Base-by-base conservation (phyloP, 1,139 yeast genomes). In the Hyphopichia wangnamkhiaoensis region DNA sequence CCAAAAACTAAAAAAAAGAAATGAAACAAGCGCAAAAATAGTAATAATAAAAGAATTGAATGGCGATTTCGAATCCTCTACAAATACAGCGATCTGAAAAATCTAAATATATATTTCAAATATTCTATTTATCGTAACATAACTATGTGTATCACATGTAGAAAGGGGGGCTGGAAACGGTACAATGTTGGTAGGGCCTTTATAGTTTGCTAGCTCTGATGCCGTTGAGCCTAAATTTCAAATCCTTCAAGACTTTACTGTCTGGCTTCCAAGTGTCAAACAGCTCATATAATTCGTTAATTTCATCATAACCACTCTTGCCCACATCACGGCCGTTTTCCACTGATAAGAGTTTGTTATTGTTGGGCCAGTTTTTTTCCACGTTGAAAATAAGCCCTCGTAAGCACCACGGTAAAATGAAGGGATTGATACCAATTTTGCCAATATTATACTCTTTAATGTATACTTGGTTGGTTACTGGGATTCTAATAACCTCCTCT, bases 241-340 rank as follows among this genome's bases (percentile, higher is more conserved):
- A 75, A 40, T 90, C 96, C 54, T 86, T 89, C 52, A 88, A 64
- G 8, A 77, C 79, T 59, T 89, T 90, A 1, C 86, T 77, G 33
- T 84, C 91, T 0, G 98, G 98, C 38, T 77, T 76, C 98, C 98
- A 91, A 23, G 69, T 64, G 36, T 84, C 93, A 59, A 88, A 91
- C 59, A 84, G 84, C 15, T 71, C 73, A 47, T 84, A 79, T 33
- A 90, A 71, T 38, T 71, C 71, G 32, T 73, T 67, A 21, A 89
- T 76, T 45, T 85, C 88, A 28, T 71, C 67, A 37, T 68, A 63
- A 1, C 76, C 77, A 32, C 63, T 65, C 43, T 59, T 58, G 13
- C 67, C 63, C 28, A 59, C 25, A 13, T 56, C 62, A 21, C 47
- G 52, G 6, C 59, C 65, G 27, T 50, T 53, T 17, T 55, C 62